A percentile compares a stretch with the other conserved stretches of the same genome.
Conservation (phyloP, 108 stramenopile genomes). For the Pseudonitzschia multiseries region DNA sequence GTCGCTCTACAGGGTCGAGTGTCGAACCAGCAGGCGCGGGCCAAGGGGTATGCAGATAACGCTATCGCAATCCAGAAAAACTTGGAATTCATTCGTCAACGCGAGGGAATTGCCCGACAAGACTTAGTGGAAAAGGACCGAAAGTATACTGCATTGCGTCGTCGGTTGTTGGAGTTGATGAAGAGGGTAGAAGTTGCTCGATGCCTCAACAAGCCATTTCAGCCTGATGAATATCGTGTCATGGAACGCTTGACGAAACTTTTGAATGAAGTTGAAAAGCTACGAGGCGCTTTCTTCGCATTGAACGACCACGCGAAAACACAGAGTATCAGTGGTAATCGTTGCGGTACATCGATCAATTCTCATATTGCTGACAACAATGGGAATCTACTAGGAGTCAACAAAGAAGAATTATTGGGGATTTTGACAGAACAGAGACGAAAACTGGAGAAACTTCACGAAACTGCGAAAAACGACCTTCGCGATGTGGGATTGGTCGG, state of each 20-base stretch:
- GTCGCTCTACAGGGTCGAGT: conserved; percentile 62
- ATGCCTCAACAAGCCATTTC: conserved; percentile 67
- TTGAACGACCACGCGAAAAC: conserved; percentile 31
- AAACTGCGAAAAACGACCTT: conserved; percentile 31
- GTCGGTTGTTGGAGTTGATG: conserved; percentile 68
- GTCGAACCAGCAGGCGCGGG: conserved; percentile 57
- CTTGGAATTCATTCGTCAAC: conserved; percentile 29
- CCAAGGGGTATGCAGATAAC: conserved; percentile 40
- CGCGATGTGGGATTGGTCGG: conserved; percentile 81
- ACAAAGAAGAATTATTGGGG: conserved; percentile 20
- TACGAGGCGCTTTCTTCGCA: conserved; percentile 16
- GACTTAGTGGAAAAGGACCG: conserved; percentile 29
- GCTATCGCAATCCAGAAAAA: conserved; percentile 31
- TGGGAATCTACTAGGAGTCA: conserved; percentile 7
- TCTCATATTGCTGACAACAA: not conserved
- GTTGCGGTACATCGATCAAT: not conserved
- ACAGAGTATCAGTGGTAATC: conserved; percentile 15
- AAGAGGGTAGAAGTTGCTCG: conserved; percentile 69
- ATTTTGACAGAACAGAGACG: conserved; percentile 39
- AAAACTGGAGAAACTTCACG: conserved; percentile 28
- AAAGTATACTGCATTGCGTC: conserved; percentile 41
- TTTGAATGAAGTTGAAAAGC: conserved; percentile 26
- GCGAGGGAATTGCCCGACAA: conserved; percentile 26
- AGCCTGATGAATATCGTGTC: conserved; percentile 61
- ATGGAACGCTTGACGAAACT: conserved; percentile 33